Percentiles rank a stretch among this genome's conserved stretches.
Conservation (phyloP, 306 rosid genomes). For the Cotoneaster glaucophyllus region DNA sequence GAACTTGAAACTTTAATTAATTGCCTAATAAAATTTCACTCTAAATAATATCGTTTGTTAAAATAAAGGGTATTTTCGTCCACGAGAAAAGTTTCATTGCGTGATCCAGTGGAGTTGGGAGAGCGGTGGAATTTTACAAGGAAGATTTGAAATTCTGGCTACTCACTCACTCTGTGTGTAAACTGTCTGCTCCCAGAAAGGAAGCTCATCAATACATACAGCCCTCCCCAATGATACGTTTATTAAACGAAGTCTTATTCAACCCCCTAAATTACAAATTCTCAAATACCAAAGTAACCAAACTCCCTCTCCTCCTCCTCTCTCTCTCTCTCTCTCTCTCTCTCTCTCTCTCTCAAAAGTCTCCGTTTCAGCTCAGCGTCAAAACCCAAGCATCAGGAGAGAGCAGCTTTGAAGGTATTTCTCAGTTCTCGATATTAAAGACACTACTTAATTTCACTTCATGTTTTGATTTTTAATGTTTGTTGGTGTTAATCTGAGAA, state of each 20-base stretch:
- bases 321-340: neutral
- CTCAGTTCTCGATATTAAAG: neutral
- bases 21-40: too few relatives aligned
- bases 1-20: too few relatives aligned
- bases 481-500: neutral
- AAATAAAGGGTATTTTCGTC: constrained; percentile 17
- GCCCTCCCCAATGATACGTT: neutral
- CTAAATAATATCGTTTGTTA: too few relatives aligned
- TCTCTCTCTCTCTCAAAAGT: neutral
- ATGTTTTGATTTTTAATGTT: neutral
- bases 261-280: neutral
- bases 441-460: neutral
- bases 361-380: neutral
- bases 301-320: neutral
- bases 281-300: neutral
- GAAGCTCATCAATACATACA: neutral
- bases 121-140: constrained; percentile 62
- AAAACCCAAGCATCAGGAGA: neutral
- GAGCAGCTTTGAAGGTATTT: neutral
- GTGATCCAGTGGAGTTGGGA: constrained; percentile 25
- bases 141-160: constrained; percentile 40
- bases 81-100: neutral
- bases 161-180: neutral
- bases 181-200: neutral
- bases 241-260: neutral